phyloP scores from a whole-genome alignment of 495 filamentous ascomycete species.

The Penicillium flavigenum region DNA sequence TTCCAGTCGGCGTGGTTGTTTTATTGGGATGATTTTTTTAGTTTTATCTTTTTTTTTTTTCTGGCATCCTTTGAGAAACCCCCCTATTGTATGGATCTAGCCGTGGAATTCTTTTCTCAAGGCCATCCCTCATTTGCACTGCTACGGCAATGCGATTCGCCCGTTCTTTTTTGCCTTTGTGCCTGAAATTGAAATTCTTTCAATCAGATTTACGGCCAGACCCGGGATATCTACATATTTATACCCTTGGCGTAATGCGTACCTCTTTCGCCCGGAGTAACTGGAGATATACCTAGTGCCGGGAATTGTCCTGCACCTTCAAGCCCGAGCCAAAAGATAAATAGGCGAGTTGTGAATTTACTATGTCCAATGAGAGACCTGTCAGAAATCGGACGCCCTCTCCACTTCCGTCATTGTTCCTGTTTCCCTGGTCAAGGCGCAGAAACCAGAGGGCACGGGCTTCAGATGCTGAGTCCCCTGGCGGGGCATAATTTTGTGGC shows the following conservation, averaged over 20 bases:
- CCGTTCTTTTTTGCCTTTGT: neutral
- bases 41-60: slow-evolving; percentile 11
- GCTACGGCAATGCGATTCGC: slow-evolving; percentile 7
- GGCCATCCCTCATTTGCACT: slow-evolving; percentile 3
- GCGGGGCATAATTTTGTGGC: too few species aligned
- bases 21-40: slow-evolving; percentile 12
- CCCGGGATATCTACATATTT: neutral
- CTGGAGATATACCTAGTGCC: neutral
- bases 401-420: slow-evolving; percentile 24
- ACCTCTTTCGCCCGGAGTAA: neutral
- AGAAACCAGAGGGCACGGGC: neutral
- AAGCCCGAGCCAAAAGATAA: neutral
- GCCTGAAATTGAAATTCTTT: neutral
- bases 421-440: slow-evolving; percentile 8
- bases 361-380: slow-evolving; percentile 12
- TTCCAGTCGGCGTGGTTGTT: slow-evolving; percentile 13
- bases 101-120: neutral
- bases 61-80: slow-evolving; percentile 9
- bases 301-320: neutral
- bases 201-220: neutral
- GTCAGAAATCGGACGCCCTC: slow-evolving; percentile 2
- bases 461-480: neutral
- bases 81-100: slow-evolving; percentile 5
- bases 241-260: neutral
- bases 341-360: slow-evolving; percentile 12